A percentile compares a stretch with the other conserved stretches of the same genome.
Evolutionary conservation across 345 rosid species (phyloP).

Genomic region (Camelina laxa): DNA sequence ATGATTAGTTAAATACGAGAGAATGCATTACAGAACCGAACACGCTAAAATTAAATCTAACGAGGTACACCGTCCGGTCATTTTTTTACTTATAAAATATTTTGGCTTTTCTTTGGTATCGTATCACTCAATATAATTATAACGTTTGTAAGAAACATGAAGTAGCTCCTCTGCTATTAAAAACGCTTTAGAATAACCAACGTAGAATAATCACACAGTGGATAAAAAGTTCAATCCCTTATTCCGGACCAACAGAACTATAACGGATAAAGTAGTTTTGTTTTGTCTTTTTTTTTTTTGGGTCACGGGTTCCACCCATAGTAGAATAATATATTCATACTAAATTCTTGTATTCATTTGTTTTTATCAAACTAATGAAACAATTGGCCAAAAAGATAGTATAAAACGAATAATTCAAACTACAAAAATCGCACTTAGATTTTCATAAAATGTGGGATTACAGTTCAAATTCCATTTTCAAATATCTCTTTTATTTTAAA

Average conservation of each 20-base stretch:
- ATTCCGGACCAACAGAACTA: not conserved
- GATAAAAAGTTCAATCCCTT: not conserved
- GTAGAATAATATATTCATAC: not conserved
- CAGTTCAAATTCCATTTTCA: conserved; percentile 8
- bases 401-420: not conserved
- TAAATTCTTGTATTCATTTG: not conserved
- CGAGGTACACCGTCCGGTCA: conserved; percentile 31
- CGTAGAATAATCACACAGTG: not conserved
- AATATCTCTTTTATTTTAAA: conserved; percentile 8
- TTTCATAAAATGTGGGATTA: not conserved
- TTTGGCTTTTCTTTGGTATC: not conserved
- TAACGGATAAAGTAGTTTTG: not conserved
- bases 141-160: not conserved
- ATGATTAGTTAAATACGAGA: conserved; percentile 7
- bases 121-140: not conserved
- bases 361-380: not conserved
- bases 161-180: not conserved
- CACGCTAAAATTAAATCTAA: conserved; percentile 7
- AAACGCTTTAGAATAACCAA: not conserved
- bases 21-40: not conserved
- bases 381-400: not conserved
- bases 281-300: not conserved
- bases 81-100: conserved; percentile 13
- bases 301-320: not conserved
- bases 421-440: not conserved